A percentile compares a stretch with the other conserved stretches of the same genome.
These are phyloP conservation scores for Chytriomyces sp. DNA, from an alignment of 192 early-diverging fungal genomes.

Conservation along the genomic window DNA sequence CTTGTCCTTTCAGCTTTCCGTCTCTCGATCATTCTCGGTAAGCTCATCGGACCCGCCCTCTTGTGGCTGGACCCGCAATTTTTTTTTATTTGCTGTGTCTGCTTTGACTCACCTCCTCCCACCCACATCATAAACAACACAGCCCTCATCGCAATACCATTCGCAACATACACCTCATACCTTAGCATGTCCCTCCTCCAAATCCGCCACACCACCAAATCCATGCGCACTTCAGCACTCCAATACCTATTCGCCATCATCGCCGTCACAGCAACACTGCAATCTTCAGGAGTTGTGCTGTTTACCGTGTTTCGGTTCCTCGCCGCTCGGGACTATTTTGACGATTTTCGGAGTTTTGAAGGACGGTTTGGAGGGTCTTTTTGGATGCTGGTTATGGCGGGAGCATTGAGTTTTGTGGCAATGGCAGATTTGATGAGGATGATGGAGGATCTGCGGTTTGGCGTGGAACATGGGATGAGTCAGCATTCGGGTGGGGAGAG, in stretches of 20 bases:
- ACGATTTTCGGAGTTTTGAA: neutral
- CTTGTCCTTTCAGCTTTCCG: neutral
- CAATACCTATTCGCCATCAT: neutral
- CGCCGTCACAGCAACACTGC: neutral
- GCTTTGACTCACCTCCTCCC: neutral
- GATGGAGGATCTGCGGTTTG: too few relatives aligned
- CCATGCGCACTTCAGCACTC: neutral
- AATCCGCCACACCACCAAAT: neutral
- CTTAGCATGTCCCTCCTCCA: neutral
- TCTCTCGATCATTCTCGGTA: neutral
- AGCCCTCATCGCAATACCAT: neutral
- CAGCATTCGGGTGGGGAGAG: too few relatives aligned
- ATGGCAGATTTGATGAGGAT: too few relatives aligned
- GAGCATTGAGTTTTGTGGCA: too few relatives aligned
- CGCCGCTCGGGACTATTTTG: neutral
- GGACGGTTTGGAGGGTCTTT: neutral
- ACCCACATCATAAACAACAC: neutral
- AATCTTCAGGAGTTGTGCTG: neutral
- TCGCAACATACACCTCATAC: neutral
- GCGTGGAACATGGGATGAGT: too few relatives aligned
- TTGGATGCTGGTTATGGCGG: neutral
- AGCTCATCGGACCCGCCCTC: neutral
- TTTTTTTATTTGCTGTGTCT: neutral
- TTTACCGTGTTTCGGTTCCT: neutral
- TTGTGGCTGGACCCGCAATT: too few relatives aligned